Percentiles rank a stretch among this genome's conserved stretches.
Evolutionary conservation across 805 yeast genomes (phyloP).

Genomic region (Monosporozyma servazzii): DNA sequence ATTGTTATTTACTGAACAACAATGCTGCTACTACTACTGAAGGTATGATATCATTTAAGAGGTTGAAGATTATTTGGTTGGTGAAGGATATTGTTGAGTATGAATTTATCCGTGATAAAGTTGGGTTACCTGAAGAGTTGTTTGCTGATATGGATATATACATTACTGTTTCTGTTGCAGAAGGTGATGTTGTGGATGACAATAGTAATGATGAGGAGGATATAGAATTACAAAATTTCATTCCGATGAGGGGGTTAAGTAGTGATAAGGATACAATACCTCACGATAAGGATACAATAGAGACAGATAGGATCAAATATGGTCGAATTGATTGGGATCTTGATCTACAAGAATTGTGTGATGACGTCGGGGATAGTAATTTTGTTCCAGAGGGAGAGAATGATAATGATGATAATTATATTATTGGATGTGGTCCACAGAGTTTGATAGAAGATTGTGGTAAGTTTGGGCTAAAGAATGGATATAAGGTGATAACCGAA

Average conservation of each 20-base stretch:
- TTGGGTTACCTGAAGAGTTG: background rate
- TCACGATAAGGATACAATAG: background rate
- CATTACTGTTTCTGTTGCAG: background rate
- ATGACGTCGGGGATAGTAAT: too few relatives aligned
- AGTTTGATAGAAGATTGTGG: constrained; percentile 15
- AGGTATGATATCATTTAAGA: constrained; percentile 9
- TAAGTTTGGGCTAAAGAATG: constrained; percentile 14
- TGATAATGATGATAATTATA: constrained; percentile 12
- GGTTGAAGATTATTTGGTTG: constrained; percentile 45
- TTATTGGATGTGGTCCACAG: constrained; percentile 27
- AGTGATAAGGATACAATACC: background rate
- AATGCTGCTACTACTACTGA: background rate
- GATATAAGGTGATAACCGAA: constrained; percentile 17
- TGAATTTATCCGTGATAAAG: background rate
- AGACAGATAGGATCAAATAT: background rate
- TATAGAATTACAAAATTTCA: constrained; percentile 1
- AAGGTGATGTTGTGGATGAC: background rate
- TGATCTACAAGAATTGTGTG: constrained; percentile 17
- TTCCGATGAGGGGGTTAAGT: background rate
- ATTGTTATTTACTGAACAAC: constrained; percentile 26
- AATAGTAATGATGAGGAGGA: constrained; percentile 4
- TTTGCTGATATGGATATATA: background rate
- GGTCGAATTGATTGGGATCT: constrained; percentile 22
- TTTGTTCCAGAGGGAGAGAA: too few relatives aligned
- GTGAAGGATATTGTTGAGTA: constrained; percentile 30